phyloP scores from a whole-genome alignment of 169 alveolate species.

The Theileria orientalis region DNA sequence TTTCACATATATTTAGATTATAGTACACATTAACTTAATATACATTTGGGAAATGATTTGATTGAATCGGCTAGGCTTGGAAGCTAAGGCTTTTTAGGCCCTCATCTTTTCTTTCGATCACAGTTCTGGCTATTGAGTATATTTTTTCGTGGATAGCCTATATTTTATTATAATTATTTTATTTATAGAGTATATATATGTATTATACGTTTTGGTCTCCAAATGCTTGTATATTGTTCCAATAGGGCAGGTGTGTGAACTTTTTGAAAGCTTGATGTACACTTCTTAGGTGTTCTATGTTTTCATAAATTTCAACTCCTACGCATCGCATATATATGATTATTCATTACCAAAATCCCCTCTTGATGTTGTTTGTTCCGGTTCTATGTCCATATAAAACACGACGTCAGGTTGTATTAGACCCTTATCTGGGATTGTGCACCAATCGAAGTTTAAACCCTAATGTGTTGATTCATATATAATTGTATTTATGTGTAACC shows the following conservation, averaged over 20 bases:
- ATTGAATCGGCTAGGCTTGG: neutral
- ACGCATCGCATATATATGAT: neutral
- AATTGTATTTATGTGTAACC: no score
- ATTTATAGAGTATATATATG: no score
- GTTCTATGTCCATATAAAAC: slow-evolving; percentile 44
- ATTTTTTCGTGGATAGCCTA: slow-evolving; percentile 22
- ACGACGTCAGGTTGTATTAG: slow-evolving; percentile 57
- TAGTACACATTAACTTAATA: no score
- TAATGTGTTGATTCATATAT: neutral
- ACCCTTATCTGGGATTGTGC: slow-evolving; percentile 47
- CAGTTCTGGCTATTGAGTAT: neutral
- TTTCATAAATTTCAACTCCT: slow-evolving; percentile 53
- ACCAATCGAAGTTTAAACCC: slow-evolving; percentile 53
- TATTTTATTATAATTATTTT: no score
- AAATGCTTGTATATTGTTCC: slow-evolving; percentile 49
- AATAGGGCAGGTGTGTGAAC: slow-evolving; percentile 47
- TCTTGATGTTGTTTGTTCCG: slow-evolving; percentile 28
- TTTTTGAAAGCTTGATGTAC: slow-evolving; percentile 40
- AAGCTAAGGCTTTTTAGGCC: neutral
- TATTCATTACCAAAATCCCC: slow-evolving; percentile 46
- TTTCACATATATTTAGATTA: no score
- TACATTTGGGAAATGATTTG: no score
- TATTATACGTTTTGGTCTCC: slow-evolving; percentile 12
- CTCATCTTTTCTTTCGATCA: neutral
- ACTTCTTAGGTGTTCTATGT: slow-evolving; percentile 13